A percentile compares a stretch with the other conserved stretches of the same genome.
Conservation (phyloP, 306 rosid species). For the Sicyos baderoa region DNA sequence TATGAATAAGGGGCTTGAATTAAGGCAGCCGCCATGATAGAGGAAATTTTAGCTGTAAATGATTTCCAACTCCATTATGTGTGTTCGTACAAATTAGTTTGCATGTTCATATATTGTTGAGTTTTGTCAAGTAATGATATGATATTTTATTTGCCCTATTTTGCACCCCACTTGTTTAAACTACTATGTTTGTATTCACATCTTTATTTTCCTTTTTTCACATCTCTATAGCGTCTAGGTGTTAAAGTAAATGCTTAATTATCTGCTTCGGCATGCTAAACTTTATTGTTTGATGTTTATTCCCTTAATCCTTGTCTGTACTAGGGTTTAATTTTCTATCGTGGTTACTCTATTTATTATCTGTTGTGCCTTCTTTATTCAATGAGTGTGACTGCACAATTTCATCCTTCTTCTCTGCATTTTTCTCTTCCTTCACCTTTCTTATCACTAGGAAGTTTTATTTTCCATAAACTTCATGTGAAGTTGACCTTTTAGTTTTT, state of each 20-base stretch:
- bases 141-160: background rate
- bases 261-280: no score
- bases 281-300: no score
- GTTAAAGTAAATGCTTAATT: no score
- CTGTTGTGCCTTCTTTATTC: no score
- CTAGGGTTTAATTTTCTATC: no score
- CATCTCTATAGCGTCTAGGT: background rate
- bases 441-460: background rate
- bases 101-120: constrained; percentile 1
- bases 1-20: background rate
- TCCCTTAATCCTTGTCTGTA: no score
- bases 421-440: no score
- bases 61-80: background rate
- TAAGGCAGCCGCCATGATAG: background rate
- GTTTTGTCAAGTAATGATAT: background rate
- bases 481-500: background rate
- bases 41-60: background rate
- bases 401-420: no score
- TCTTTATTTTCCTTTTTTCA: background rate
- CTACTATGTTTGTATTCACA: background rate
- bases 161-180: background rate
- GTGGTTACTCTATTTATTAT: no score
- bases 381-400: no score
- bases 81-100: background rate
- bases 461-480: background rate